Evolutionary conservation across 2,329 filamentous ascomycete species (phyloP).

Genomic region (Pseudofabraea citricarpa): DNA sequence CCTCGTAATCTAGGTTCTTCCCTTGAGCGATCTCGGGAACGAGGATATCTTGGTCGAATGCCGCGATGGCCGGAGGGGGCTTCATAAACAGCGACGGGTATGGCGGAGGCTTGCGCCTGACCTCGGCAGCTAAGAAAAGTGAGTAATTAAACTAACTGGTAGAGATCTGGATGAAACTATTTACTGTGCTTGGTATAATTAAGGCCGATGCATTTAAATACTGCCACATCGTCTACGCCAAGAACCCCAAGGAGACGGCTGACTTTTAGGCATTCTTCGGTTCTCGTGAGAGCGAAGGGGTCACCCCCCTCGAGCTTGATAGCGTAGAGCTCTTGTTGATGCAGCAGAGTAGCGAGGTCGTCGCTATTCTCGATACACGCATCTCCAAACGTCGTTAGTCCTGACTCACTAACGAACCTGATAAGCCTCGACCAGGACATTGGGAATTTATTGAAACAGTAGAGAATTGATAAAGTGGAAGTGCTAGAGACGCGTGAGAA

Average conservation of each 20-base stretch:
- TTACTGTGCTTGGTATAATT: conserved; percentile 55
- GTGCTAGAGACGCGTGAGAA: too few relatives aligned
- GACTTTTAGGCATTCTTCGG: conserved; percentile 48
- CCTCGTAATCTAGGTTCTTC: conserved; percentile 40
- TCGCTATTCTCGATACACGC: not conserved
- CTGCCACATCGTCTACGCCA: conserved; percentile 44
- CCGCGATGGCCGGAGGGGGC: conserved; percentile 33
- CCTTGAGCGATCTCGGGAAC: conserved; percentile 46
- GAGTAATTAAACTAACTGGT: not conserved
- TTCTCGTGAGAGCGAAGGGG: conserved; percentile 16
- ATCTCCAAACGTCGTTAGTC: not conserved
- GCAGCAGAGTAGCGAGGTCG: not conserved
- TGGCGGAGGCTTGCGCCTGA: conserved; percentile 45
- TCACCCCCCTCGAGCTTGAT: not conserved
- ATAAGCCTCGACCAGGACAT: not conserved
- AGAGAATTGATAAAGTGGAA: too few relatives aligned
- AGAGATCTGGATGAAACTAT: conserved; percentile 5
- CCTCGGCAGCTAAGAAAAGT: conserved; percentile 40
- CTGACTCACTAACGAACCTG: not conserved
- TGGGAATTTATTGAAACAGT: not conserved
- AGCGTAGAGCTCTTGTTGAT: not conserved
- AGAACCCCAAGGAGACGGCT: conserved; percentile 49
- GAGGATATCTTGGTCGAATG: conserved; percentile 31
- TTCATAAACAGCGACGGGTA: conserved; percentile 49
- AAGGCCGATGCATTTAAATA: conserved; percentile 53